Evolutionary conservation across 2,329 filamentous ascomycete genomes (phyloP), one percentile per base, ranked within the genome.

Genomic region (Colletotrichum plurivorum): DNA sequence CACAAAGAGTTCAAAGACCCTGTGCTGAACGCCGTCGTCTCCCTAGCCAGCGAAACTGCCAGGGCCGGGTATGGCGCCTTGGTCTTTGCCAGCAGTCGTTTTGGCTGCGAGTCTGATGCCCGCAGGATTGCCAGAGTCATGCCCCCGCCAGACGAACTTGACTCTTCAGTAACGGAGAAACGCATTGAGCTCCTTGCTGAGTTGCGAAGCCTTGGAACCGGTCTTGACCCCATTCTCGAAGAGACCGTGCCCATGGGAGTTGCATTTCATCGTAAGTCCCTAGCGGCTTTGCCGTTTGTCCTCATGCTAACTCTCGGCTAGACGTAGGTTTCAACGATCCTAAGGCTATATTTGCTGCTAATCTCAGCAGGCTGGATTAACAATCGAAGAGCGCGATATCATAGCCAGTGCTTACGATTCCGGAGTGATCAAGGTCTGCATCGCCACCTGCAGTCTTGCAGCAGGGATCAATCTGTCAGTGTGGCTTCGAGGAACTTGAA

Each of bases 361-460:
- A 80, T 63, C 6, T 12, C 41, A 12, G 70, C 78, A 90, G 82
- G 90, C 90, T 53, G 90, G 90, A 13, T 84, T 95, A 73, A 94
- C 92, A 0, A 90, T 87, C 0, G 93, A 95, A 78, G 93, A 95
- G 76, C 86, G 92, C 56, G 92, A 94, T 56, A 80, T 94, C 8
- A 86, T 94, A 62, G 89, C 92, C 2, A 85, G 85, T 43, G 92
- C 92, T 13, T 94, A 94, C 72, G 92, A 94, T 75, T 78, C 82
- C 46, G 92, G 92, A 0, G 82, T 87, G 5, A 76, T 94, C 18
- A 91, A 91, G 72, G 88, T 94, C 1, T 90, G 93, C 60, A 89
- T 94, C 16, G 93, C 93, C 45, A 95, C 93, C 2, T 94, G 92
- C 74, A 94, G 92, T 76, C 85, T 95, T 65, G 93, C 93, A n/a